A percentile compares a stretch with the other conserved stretches of the same genome.
phyloP scores from a whole-genome alignment of 306 rosid genomes.

The Cucumis cinereus region DNA sequence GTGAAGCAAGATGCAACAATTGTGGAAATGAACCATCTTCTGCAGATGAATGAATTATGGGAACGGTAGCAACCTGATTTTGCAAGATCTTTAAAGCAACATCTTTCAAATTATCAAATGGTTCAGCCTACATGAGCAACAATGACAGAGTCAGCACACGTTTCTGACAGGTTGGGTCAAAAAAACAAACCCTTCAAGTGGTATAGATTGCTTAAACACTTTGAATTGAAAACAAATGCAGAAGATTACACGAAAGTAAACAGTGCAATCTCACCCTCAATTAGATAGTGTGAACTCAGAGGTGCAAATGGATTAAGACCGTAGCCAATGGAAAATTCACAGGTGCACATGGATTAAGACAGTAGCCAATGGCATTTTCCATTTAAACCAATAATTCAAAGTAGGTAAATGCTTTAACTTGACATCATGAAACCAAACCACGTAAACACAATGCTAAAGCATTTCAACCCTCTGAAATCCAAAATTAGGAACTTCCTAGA shows the following conservation, averaged over 20 bases:
- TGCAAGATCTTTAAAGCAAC: slow-evolving; percentile 71
- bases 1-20: slow-evolving; percentile 87
- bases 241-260: not conserved
- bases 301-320: not conserved
- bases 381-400: not conserved
- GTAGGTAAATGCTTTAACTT: not conserved
- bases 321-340: not conserved
- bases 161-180: not conserved
- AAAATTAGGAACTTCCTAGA: not conserved
- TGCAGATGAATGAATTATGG: slow-evolving; percentile 60
- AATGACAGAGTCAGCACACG: not conserved
- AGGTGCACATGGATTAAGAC: too few species aligned
- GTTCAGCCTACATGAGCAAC: slow-evolving; percentile 55
- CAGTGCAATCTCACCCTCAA: not conserved
- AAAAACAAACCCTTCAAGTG: not conserved
- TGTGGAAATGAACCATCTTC: slow-evolving; percentile 90
- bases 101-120: slow-evolving; percentile 79
- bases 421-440: not conserved
- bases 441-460: not conserved
- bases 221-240: not conserved
- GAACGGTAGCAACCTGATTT: slow-evolving; percentile 82
- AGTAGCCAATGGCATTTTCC: not conserved
- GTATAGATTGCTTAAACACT: not conserved
- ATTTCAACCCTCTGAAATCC: not conserved
- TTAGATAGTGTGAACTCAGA: not conserved